Percentiles rank a stretch among this genome's conserved stretches.
Evolutionary conservation across 164 flowering plant species (phyloP).

Genomic region (Aristolochia contorta): DNA sequence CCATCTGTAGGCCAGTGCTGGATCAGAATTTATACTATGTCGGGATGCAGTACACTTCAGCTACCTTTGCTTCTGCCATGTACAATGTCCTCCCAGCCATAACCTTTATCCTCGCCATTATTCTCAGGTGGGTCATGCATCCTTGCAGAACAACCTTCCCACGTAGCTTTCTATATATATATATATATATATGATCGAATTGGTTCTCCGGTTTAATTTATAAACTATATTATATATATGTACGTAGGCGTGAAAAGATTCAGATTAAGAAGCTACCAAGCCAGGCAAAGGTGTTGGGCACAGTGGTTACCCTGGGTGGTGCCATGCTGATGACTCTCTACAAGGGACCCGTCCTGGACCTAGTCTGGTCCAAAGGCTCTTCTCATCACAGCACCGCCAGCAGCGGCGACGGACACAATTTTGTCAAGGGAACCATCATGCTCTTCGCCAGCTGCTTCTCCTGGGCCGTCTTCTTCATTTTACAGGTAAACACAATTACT

Average conservation of each 20-base stretch:
- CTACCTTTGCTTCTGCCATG: constrained; percentile 65
- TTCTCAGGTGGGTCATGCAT: constrained; percentile 56
- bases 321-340: constrained; percentile 87
- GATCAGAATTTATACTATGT: constrained; percentile 75
- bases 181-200: background rate
- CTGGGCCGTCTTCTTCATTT: constrained; percentile 71
- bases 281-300: constrained; percentile 76
- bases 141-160: no score
- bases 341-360: constrained; percentile 66
- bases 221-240: no score
- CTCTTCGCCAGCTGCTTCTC: constrained; percentile 43
- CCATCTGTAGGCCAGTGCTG: constrained; percentile 60
- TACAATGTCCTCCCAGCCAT: constrained; percentile 68
- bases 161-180: no score
- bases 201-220: background rate
- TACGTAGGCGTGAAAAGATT: constrained; percentile 58
- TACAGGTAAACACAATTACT: constrained; percentile 39
- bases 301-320: constrained; percentile 54
- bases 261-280: constrained; percentile 44
- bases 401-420: constrained; percentile 15
- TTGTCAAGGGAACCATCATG: constrained; percentile 61
- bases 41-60: constrained; percentile 68
- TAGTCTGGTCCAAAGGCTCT: constrained; percentile 17
- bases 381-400: constrained; percentile 18
- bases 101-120: constrained; percentile 76